phyloP scores from a whole-genome alignment of 2,329 filamentous ascomycete species.

The Apiospora malaysiana region DNA sequence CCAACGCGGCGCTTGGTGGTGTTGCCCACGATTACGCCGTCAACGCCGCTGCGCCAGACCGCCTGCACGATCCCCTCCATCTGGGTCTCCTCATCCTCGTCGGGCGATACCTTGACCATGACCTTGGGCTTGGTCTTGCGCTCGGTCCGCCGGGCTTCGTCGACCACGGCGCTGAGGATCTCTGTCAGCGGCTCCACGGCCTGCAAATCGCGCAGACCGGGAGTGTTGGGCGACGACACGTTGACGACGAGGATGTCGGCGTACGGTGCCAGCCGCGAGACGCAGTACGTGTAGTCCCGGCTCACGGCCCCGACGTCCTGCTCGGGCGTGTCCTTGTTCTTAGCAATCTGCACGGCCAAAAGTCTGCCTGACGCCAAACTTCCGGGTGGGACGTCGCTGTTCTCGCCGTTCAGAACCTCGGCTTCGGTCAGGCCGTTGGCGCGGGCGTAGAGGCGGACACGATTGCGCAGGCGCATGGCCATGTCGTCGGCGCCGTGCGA shows the following conservation, averaged over 20 bases:
- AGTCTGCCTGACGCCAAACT: slow-evolving; percentile 77
- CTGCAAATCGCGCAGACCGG: slow-evolving; percentile 86
- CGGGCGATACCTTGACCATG: slow-evolving; percentile 98
- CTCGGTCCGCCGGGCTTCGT: slow-evolving; percentile 72
- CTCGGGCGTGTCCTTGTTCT: slow-evolving; percentile 93
- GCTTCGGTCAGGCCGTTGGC: slow-evolving; percentile 72
- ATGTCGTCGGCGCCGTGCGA: slow-evolving; percentile 88
- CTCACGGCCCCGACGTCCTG: slow-evolving; percentile 81
- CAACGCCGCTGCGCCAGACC: slow-evolving; percentile 82
- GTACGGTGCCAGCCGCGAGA: slow-evolving; percentile 80
- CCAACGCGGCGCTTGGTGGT: slow-evolving; percentile 85
- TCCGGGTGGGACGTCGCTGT: slow-evolving; percentile 76
- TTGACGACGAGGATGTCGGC: slow-evolving; percentile 98
- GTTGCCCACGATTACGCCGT: slow-evolving; percentile 96
- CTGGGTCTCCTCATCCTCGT: slow-evolving; percentile 86
- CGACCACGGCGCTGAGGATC: slow-evolving; percentile 82
- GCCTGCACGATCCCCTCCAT: slow-evolving; percentile 88
- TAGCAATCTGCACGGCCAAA: slow-evolving; percentile 90
- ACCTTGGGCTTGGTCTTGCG: slow-evolving; percentile 78
- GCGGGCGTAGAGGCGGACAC: slow-evolving; percentile 79
- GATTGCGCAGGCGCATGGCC: slow-evolving; percentile 76
- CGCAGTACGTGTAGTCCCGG: slow-evolving; percentile 87
- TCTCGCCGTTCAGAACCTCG: slow-evolving; percentile 77
- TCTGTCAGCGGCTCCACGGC: slow-evolving; percentile 81
- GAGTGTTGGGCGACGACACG: slow-evolving; percentile 95